phyloP scores from a whole-genome alignment of 352 stramenopile genomes.

The Detonula confervacea region DNA sequence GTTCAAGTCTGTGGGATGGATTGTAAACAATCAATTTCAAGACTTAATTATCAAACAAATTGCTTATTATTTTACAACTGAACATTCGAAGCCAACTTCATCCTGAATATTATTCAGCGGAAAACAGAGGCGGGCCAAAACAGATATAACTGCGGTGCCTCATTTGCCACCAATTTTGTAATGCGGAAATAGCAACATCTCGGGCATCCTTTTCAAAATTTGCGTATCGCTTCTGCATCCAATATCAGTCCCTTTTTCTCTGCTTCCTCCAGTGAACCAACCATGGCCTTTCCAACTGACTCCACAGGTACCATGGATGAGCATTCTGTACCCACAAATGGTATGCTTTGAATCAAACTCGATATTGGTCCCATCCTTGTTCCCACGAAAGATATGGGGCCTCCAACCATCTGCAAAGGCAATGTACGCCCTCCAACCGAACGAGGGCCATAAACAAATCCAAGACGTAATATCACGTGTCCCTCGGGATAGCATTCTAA shows the following conservation, averaged over 20 bases:
- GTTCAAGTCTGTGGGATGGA: too few species aligned
- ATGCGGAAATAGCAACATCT: too few species aligned
- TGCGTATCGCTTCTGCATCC: conserved; percentile 40
- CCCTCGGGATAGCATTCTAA: conserved; percentile 82
- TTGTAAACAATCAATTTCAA: too few species aligned
- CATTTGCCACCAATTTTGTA: too few species aligned
- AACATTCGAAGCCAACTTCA: too few species aligned
- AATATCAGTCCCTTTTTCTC: conserved; percentile 28
- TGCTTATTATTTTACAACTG: too few species aligned
- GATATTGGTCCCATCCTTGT: conserved; percentile 44
- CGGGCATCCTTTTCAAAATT: too few species aligned
- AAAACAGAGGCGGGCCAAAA: too few species aligned
- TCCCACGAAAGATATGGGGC: conserved; percentile 83
- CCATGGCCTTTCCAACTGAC: conserved; percentile 39
- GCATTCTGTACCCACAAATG: conserved; percentile 47
- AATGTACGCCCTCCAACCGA: conserved; percentile 82
- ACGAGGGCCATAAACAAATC: conserved; percentile 90
- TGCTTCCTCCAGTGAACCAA: conserved; percentile 28
- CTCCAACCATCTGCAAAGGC: conserved; percentile 86
- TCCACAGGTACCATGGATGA: conserved; percentile 56
- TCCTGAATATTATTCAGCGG: too few species aligned
- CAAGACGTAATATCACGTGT: conserved; percentile 88
- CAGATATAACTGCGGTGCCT: too few species aligned
- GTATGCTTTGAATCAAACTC: conserved; percentile 44
- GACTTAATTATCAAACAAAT: too few species aligned